These are phyloP conservation scores for Cerrena zonata DNA, from an alignment of 1,284 basidiomycete genomes.

Conservation along the genomic window DNA sequence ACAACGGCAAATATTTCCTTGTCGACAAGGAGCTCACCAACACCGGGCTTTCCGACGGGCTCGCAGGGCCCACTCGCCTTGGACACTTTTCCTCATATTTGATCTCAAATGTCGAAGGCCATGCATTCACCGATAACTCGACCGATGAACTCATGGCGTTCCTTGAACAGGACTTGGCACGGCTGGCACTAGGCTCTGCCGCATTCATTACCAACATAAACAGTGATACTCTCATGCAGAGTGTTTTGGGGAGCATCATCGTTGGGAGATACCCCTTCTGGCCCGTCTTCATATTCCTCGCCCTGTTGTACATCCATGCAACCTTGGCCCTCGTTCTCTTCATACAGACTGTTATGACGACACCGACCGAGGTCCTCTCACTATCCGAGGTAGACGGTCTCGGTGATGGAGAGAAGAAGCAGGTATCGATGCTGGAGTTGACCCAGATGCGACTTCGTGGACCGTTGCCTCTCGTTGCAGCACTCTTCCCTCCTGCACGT, in stretches of 20 bases:
- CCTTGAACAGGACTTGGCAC: neutral
- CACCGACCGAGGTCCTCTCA: neutral
- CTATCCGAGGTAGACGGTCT: neutral
- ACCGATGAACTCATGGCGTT: neutral
- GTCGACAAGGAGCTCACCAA: neutral
- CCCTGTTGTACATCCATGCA: neutral
- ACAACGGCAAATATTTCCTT: neutral
- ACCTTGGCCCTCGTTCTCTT: neutral
- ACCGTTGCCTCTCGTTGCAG: neutral
- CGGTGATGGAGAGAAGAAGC: neutral
- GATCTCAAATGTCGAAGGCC: neutral
- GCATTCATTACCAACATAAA: neutral
- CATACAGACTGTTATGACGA: neutral
- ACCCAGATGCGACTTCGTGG: neutral
- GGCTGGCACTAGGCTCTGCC: neutral
- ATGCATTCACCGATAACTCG: neutral
- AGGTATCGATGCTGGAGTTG: neutral
- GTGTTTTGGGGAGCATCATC: neutral
- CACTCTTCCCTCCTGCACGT: neutral
- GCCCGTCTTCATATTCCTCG: neutral
- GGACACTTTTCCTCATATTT: neutral
- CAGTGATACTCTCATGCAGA: neutral
- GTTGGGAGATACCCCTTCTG: neutral
- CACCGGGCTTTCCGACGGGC: neutral
- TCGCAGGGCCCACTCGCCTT: neutral